Evolutionary conservation across 768 basidiomycete species (phyloP), one percentile per base, ranked within the genome.

Genomic region (Nidularia pulvinata): DNA sequence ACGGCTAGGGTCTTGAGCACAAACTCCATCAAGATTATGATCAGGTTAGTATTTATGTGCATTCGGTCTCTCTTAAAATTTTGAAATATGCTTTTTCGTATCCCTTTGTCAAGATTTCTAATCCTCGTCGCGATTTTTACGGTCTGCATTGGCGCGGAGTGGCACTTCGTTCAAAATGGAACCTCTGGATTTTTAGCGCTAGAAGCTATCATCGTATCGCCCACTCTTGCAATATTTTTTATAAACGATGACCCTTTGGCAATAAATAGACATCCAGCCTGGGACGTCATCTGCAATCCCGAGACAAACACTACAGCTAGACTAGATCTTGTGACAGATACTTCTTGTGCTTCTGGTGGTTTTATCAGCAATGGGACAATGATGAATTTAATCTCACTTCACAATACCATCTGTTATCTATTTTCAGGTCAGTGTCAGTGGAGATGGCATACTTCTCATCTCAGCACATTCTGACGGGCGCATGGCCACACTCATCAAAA

Each of bases 211-310:
- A 58, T 68, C 25, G 65, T 68, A 16, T 65, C 66, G 11, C 65
- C 65, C 19, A 65, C 59, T 6, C 59, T 68, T 4, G 66, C 66
- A 6, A 62, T 68, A 25, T 63, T 68, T 51, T 65, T 68, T 43
- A 65, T 65, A 4, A 65, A 55, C 10, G 65, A 78, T 53, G 77
- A 80, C 44, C 71, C 75, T 11, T 60, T 78, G 1, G 65, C 60
- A 16, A 63, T 78, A 50, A 66, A 77, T 48, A 71, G 70, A 1
- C 76, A 77, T 54, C 63, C 73, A 11, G 78, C 78, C 6, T 79
- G 78, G 78, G 74, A 71, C 33, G 75, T 72, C 6, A 62, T 79
- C 13, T 71, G 76, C 59, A 67, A 78, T 51, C 57, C 79, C 9
- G 63, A 69, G 55, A 76, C 75, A 1, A 71, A 75, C 37, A 68